A percentile compares a stretch with the other conserved stretches of the same genome.
Evolutionary conservation across 2,329 filamentous ascomycete genomes (phyloP).

Genomic region (Elsinoe batatas): DNA sequence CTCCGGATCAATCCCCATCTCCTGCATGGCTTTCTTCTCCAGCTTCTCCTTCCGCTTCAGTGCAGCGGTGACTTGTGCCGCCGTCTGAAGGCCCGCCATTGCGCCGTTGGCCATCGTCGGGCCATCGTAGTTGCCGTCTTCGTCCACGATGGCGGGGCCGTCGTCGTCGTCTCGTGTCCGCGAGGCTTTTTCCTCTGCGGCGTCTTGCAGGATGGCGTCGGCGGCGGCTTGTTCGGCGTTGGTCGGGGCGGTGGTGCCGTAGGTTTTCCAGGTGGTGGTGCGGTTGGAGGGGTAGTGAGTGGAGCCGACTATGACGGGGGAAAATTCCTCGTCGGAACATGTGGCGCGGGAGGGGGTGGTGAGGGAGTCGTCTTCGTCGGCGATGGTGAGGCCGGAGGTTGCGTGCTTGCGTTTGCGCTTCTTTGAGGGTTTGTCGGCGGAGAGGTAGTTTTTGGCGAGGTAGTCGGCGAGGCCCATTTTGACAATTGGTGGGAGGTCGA

Average conservation of each 20-base stretch:
- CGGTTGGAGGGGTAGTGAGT: conserved; percentile 56
- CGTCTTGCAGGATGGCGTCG: conserved; percentile 29
- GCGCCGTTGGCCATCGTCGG: conserved; percentile 80
- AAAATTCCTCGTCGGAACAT: conserved; percentile 47
- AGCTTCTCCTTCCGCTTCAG: conserved; percentile 55
- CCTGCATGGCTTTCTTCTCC: conserved; percentile 44
- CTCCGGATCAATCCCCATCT: conserved; percentile 35
- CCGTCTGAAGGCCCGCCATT: conserved; percentile 76
- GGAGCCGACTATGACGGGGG: conserved; percentile 29
- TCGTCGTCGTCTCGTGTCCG: conserved; percentile 27
- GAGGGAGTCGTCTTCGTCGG: conserved; percentile 45
- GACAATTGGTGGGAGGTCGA: background rate
- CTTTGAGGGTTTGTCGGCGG: conserved; percentile 45
- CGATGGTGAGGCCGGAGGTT: conserved; percentile 34
- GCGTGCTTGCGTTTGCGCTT: conserved; percentile 42
- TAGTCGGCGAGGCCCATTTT: conserved; percentile 66
- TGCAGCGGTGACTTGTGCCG: conserved; percentile 54
- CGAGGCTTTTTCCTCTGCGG: conserved; percentile 24
- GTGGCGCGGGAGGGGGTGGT: conserved; percentile 39
- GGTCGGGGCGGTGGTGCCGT: conserved; percentile 46
- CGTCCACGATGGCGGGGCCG: conserved; percentile 42
- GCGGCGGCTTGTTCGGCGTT: conserved; percentile 54
- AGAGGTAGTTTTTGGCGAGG: conserved; percentile 84
- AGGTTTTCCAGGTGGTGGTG: conserved; percentile 70
- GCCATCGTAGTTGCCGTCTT: conserved; percentile 40